These are phyloP conservation scores for Saturnispora diversa DNA, from an alignment of 805 yeast genomes.

Conservation along the genomic window DNA sequence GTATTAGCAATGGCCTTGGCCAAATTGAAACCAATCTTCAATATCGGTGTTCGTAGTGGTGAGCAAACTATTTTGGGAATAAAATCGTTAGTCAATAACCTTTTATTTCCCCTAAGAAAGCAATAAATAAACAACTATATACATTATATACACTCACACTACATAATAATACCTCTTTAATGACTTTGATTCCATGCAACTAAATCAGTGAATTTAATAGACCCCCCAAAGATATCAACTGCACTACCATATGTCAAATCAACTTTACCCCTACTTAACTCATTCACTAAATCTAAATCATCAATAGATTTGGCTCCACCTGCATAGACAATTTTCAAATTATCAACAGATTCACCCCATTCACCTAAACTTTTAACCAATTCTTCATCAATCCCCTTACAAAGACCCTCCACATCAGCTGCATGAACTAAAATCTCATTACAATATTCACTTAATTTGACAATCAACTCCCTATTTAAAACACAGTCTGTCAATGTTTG, in stretches of 20 bases:
- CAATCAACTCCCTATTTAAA: constrained; percentile 47
- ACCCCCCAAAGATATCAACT: constrained; percentile 91
- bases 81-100: constrained; percentile 11
- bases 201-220: constrained; percentile 70
- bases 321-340: constrained; percentile 80
- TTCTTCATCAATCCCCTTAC: constrained; percentile 82
- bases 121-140: background rate
- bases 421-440: constrained; percentile 91
- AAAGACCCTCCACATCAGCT: constrained; percentile 96
- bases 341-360: constrained; percentile 49
- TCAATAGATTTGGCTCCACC: constrained; percentile 82
- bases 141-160: background rate
- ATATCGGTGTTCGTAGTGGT: constrained; percentile 15
- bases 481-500: constrained; percentile 71
- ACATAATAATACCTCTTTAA: no score
- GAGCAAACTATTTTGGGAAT: constrained; percentile 13
- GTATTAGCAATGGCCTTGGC: constrained; percentile 33
- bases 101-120: constrained; percentile 2
- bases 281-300: constrained; percentile 61
- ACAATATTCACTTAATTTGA: constrained; percentile 53
- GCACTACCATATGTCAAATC: constrained; percentile 93
- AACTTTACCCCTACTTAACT: constrained; percentile 70
- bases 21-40: constrained; percentile 29
- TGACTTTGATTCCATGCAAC: constrained; percentile 58
- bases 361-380: constrained; percentile 64